Base-by-base conservation (phyloP, 1,284 basidiomycete species). In the Malassezia nana region DNA sequence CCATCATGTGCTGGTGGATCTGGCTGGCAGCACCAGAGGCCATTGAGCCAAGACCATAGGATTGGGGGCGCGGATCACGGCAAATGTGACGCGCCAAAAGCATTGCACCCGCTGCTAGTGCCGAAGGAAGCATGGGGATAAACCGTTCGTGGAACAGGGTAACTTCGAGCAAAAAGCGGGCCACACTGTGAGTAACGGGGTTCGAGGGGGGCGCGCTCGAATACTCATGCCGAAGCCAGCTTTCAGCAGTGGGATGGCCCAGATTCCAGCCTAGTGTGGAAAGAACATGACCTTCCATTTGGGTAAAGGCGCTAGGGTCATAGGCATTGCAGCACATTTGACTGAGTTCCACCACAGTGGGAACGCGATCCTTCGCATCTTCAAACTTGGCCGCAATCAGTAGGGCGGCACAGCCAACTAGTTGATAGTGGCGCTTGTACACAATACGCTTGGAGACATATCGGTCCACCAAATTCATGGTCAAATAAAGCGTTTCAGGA, bases 321-420 rank as follows among this genome's bases (percentile, higher is more conserved):
- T 96, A 95, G 0, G 88, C 87, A 65, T 88, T 85, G 67, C 85
- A 87, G 77, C 91, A 98, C 77, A 95, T 90, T 70, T 89, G 85
- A 51, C 84, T 84, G 53, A 99, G 83, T 65, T 98, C 92, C 68
- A 86, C 83, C 7, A 96, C 87, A 1, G 89, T 87, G 9, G 94
- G 94, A 2, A 98, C 90, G 57, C 89, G 87, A 74, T 98, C 92
- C 78, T 99, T 98, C 38, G 91, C 86, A 73, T 99, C 94, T 77
- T 99, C 94, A 69, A 94, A 99, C 78, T 99, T 99, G 67, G 94
- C 87, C 5, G 94, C 94, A 66, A 98, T 96, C 89, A 92, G 92
- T 4, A 99, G 81, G 18, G 94, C 90, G 12, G 92, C 89, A 70
- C 94, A 98, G 29, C 94, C 94, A 49, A 98, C 92, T 47, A 99